Base-by-base conservation (phyloP, 2,329 filamentous ascomycete genomes). In the Blastomyces silverae region DNA sequence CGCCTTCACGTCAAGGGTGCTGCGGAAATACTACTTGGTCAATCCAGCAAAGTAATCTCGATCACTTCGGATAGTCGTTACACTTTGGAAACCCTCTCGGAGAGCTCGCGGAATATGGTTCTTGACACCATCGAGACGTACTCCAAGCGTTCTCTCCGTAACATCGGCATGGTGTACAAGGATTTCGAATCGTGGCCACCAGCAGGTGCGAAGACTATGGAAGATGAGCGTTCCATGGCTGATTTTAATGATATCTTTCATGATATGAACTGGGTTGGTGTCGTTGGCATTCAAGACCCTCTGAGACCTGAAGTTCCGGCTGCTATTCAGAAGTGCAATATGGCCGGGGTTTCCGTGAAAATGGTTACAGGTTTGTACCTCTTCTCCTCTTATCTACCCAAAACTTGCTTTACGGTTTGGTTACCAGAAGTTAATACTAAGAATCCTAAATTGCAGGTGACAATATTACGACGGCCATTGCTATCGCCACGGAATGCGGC, bases 281-380 rank as follows among this genome's bases (percentile, higher is more conserved):
- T 90, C 52, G 87, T 89, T 60, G 89, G 88, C 69, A 91, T 91
- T 71, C 87, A 90, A 72, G 89, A 91, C 74, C 89, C 89, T 44
- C 83, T 91, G 22, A 81, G 89, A 64, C 81, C 83, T 6, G 87
- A 87, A 69, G 89, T 91, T 28, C 81, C 85, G 17, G 82, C 85
- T 59, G 88, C 89, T 56, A 89, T 91, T 64, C 79, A 80, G 65
- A 84, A 85, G 71, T 90, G 88, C 67, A 84, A 87, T 69, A 81
- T 81, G 34, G 89, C 89, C 22, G 88, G 88, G 64, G 88, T 91
- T 20, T 81, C 85, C 64, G 87, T 90, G 59, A 87, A 88, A 70
- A 89, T 90, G 87, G 87, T 90, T 61, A 90, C 87, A 31, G 87
- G 76, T 61, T 57, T 56, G 25, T 48, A 53, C 37, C 8, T 44